A percentile compares a stretch with the other conserved stretches of the same genome.
Evolutionary conservation across 768 basidiomycete genomes (phyloP).

Genomic region (Nidularia pulvinata): DNA sequence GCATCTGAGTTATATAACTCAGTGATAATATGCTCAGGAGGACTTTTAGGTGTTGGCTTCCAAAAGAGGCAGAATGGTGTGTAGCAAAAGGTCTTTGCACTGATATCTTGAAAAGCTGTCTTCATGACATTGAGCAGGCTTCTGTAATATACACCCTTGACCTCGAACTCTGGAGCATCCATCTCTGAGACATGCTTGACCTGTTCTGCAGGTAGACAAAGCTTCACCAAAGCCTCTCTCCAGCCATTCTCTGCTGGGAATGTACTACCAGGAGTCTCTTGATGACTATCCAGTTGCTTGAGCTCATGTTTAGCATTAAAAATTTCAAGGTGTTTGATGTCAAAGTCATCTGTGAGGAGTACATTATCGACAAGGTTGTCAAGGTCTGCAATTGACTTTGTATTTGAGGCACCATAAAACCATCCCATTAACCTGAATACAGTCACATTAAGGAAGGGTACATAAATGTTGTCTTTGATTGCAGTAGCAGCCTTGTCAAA

Average conservation of each 20-base stretch:
- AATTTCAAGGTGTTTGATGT: slow-evolving; percentile 9
- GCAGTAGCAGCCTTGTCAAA: background rate
- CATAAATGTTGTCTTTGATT: background rate
- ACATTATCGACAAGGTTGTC: slow-evolving; percentile 18
- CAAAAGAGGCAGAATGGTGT: slow-evolving; percentile 1
- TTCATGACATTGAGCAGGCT: slow-evolving; percentile 8
- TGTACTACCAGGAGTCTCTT: background rate
- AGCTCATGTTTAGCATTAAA: slow-evolving; percentile 14
- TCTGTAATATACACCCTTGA: slow-evolving; percentile 24
- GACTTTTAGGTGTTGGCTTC: background rate
- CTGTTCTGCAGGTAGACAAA: slow-evolving; percentile 12
- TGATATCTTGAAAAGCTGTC: slow-evolving; percentile 8
- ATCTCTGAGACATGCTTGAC: slow-evolving; percentile 14
- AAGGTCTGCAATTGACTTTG: slow-evolving; percentile 16
- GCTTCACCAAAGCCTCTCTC: slow-evolving; percentile 14
- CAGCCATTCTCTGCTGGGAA: slow-evolving; percentile 11
- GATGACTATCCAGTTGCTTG: slow-evolving; percentile 8
- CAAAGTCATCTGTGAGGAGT: slow-evolving; percentile 17
- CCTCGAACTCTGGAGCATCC: slow-evolving; percentile 20
- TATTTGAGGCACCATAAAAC: slow-evolving; percentile 9
- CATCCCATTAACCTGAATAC: slow-evolving; percentile 16
- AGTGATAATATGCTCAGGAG: slow-evolving; percentile 3
- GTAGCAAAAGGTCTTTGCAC: slow-evolving; percentile 5
- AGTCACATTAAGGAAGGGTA: slow-evolving; percentile 16
- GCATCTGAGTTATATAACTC: slow-evolving; percentile 13